Evolutionary conservation across 352 stramenopile genomes (phyloP), one percentile per base, ranked within the genome.

Genomic region (Lagenidium giganteum): DNA sequence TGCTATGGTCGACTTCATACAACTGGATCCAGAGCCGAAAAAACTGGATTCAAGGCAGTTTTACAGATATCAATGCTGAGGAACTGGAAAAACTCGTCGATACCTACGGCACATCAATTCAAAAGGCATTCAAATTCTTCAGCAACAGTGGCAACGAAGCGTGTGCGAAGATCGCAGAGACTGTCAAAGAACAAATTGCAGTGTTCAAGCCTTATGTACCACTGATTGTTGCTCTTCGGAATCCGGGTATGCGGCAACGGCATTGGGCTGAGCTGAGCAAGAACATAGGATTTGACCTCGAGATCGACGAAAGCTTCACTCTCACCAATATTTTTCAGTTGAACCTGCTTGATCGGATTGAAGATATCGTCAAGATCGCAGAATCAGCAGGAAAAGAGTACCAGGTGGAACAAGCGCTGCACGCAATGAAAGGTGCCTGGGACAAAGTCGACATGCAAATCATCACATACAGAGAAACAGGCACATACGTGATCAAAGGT

Each of bases 331-430:
- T 93, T 20, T 91, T 93, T 27, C 72, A 90, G 47, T 63, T 93
- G 3, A 89, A 91, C 27, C 42, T 93, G 24, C 62, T 91, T 14
- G 78, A 92, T 20, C 83, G 92, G 16, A 86, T 95, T 16, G 90
- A 96, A 27, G 69, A 93, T 16, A 96, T 98, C 38, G 72, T 92
- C 7, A 97, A 96, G 46, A 77, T 97, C 16, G 77, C 83, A 0
- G 93, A 98, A 47, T 83, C 83, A 3, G 94, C 94, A 0, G 89
- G 87, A 0, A 98, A 98, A 61, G 94, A 98, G 50, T 97, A 96
- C 34, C 88, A 95, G 43, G 94, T 98, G 18, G 92, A 98, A 27
- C 79, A 89, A 24, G 85, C 91, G 3, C 61, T 98, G 34, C 76
- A 85, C 22, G 95, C 88, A 24, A 98, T 98, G 94, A 88, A 96